phyloP scores from a whole-genome alignment of 257 asterid species.

The Schizonepeta tenuifolia region DNA sequence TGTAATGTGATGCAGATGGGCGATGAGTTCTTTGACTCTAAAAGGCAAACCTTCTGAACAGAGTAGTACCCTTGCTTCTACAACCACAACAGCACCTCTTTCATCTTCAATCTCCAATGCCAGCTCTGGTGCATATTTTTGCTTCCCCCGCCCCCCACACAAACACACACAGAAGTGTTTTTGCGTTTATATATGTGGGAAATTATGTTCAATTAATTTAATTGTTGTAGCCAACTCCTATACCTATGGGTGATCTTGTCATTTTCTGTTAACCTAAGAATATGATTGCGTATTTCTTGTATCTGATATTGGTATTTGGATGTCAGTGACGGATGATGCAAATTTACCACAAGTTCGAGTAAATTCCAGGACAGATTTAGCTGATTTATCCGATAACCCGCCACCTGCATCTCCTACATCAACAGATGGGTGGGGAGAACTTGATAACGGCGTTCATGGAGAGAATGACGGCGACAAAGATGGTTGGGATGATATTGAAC shows the following conservation, averaged over 20 bases:
- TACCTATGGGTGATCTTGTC: slow-evolving; percentile 3
- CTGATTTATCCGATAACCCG: slow-evolving; percentile 55
- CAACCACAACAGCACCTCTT: slow-evolving; percentile 58
- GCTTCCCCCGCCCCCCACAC: background rate
- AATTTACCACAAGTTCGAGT: slow-evolving; percentile 52
- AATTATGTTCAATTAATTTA: background rate
- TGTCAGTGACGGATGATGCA: slow-evolving; percentile 53
- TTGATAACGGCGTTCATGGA: slow-evolving; percentile 72
- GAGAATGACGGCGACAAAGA: slow-evolving; percentile 62
- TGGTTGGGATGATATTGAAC: slow-evolving; percentile 97
- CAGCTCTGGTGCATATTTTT: slow-evolving; percentile 56
- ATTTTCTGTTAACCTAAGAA: background rate
- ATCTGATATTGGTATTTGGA: slow-evolving; percentile 37
- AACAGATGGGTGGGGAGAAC: slow-evolving; percentile 97
- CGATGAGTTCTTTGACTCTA: slow-evolving; percentile 93
- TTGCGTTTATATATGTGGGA: background rate
- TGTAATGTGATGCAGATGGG: slow-evolving; percentile 80
- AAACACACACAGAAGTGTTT: background rate
- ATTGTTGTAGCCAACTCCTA: background rate
- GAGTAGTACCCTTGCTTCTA: slow-evolving; percentile 52
- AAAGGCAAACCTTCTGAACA: slow-evolving; percentile 92
- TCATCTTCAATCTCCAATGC: slow-evolving; percentile 62
- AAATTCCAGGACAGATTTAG: slow-evolving; percentile 54
- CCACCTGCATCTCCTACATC: slow-evolving; percentile 75
- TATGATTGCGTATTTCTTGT: slow-evolving; percentile 22